Evolutionary conservation across 306 rosid genomes (phyloP), one percentile per base, ranked within the genome.

Genomic region (Senna siamea): DNA sequence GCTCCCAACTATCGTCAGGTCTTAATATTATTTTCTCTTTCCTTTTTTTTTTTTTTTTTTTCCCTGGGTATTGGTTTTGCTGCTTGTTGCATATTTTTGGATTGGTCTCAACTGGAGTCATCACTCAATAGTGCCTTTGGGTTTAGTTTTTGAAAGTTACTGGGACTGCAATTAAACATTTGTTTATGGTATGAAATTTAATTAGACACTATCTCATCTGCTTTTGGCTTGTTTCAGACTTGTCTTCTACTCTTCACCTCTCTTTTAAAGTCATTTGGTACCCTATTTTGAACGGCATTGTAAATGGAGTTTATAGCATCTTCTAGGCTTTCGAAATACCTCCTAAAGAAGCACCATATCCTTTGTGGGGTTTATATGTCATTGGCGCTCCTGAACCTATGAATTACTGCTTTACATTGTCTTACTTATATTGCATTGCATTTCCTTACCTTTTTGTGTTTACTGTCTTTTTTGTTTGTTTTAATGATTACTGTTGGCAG

Each of bases 1-100:
- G 98, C 98, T 84, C 97, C 98, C 40, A 93, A 93, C 81, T 93
- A 93, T 73, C 98, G 98, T 20, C 97, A 89, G 88, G 96, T 85
- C 23, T 46, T 12, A n/a, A 19, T 30, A 14, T 44, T 7, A 44
- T 64, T 62, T 13, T 48, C 37, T 69, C 13, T 22, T 32, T 32
- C 37, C 47, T 17, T 60, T n/a, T n/a, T 38, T 14, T 60, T 3
- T 9, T 59, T 10, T 7, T 7, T 57, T 13, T 59, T 32, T 13
- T 4, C 14, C 15, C 46, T 32, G 23, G 9, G 8, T 19, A 5
- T 12, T 10, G 30, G 1, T 34, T 17, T 34, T 73, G 50, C 23
- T 19, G 66, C 66, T 34, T 48, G 15, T 43, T 5, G 7, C 47
- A 66, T 57, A 35, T 9, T 32, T 68, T 10, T 20, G 6, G 18